These are phyloP conservation scores for Circinella minor DNA, from an alignment of 371 early-diverging fungal genomes.

Conservation along the genomic window DNA sequence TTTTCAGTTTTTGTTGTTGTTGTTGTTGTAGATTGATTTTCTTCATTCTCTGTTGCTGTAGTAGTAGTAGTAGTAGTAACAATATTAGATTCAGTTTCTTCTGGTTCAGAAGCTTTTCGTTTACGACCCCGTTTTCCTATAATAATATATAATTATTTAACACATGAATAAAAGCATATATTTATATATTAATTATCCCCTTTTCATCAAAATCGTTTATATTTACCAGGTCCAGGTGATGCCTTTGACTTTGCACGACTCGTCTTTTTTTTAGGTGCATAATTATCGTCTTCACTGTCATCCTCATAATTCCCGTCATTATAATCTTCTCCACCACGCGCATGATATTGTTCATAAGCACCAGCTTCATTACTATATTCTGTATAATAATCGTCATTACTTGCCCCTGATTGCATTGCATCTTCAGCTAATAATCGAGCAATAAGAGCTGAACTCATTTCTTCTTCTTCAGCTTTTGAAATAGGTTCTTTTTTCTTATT, in stretches of 20 bases:
- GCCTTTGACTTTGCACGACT: constrained; percentile 14
- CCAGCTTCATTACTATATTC: constrained; percentile 62
- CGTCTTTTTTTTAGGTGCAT: constrained; percentile 38
- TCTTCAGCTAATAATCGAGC: constrained; percentile 80
- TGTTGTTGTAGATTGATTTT: background rate
- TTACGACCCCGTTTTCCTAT: constrained; percentile 28
- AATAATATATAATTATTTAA: too few relatives aligned
- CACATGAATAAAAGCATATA: too few relatives aligned
- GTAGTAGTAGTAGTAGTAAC: background rate
- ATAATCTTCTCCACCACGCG: constrained; percentile 25
- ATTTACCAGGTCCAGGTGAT: constrained; percentile 3
- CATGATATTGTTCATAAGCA: constrained; percentile 27
- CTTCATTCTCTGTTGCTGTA: background rate
- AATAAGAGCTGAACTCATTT: constrained; percentile 80
- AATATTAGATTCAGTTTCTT: background rate
- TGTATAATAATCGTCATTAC: constrained; percentile 57
- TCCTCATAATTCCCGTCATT: constrained; percentile 56
- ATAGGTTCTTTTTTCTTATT: constrained; percentile 7
- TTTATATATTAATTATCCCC: background rate
- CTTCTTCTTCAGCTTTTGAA: constrained; percentile 73
- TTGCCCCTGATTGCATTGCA: constrained; percentile 34
- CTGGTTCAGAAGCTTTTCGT: constrained; percentile 21
- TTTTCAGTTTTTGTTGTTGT: constrained; percentile 18
- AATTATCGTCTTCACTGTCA: constrained; percentile 58
- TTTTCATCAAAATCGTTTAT: background rate